Conservation (phyloP, 2,329 filamentous ascomycete species). For the Orbilia oligospora region DNA sequence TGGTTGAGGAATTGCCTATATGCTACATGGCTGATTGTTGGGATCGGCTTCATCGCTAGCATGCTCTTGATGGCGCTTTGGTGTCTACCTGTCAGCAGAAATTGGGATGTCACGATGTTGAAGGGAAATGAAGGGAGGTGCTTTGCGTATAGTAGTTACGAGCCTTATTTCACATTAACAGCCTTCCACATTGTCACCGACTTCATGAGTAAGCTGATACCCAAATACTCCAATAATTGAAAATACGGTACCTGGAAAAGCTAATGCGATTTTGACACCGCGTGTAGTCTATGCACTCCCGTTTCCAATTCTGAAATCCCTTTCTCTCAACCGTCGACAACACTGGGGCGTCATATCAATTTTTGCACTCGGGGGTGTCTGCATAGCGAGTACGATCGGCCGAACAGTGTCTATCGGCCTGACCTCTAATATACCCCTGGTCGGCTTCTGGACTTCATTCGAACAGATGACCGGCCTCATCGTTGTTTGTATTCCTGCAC, state of each 20-base stretch:
- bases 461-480: constrained; percentile 57
- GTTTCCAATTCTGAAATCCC: constrained; percentile 42
- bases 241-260: not conserved
- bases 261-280: not conserved
- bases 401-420: constrained; percentile 50
- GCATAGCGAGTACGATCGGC: constrained; percentile 54
- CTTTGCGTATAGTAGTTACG: constrained; percentile 55
- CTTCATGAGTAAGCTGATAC: constrained; percentile 44
- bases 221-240: not conserved
- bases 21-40: constrained; percentile 48
- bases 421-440: constrained; percentile 40
- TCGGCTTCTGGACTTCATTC: constrained; percentile 53
- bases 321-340: constrained; percentile 46
- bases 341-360: constrained; percentile 58
- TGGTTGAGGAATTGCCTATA: constrained; percentile 53
- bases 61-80: constrained; percentile 53
- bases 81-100: constrained; percentile 47
- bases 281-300: constrained; percentile 46
- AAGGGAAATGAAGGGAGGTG: constrained; percentile 43
- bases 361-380: constrained; percentile 54
- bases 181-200: constrained; percentile 50
- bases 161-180: constrained; percentile 52
- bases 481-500: constrained; percentile 47
- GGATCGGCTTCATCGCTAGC: constrained; percentile 42
- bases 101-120: constrained; percentile 56